phyloP scores from a whole-genome alignment of 2,329 filamentous ascomycete species.

The Pseudogymnoascus sp. region DNA sequence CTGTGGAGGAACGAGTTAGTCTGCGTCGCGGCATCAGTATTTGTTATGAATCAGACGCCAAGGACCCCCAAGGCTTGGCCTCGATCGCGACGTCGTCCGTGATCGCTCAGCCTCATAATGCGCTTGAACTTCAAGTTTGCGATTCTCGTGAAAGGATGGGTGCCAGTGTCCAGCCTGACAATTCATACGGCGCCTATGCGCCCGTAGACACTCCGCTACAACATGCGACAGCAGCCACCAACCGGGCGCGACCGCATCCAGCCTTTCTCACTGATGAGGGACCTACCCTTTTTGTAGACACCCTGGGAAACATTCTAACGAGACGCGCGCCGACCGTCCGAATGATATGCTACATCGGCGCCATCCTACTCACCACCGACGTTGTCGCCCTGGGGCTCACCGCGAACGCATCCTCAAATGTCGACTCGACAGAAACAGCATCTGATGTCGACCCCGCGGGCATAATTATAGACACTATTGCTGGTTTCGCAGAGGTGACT shows the following conservation, averaged over 20 bases:
- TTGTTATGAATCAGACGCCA: not conserved
- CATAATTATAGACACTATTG: not conserved
- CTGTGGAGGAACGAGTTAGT: not conserved
- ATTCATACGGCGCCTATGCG: not conserved
- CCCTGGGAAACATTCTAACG: not conserved
- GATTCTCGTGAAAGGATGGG: not conserved
- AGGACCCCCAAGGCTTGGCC: not conserved
- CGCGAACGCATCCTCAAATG: not conserved
- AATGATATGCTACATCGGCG: slow-evolving; percentile 2
- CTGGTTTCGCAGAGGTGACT: not conserved
- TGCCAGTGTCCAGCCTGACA: not conserved
- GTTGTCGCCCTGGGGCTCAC: not conserved
- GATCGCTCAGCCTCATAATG: not conserved
- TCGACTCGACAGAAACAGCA: not conserved
- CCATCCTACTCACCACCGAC: slow-evolving; percentile 1
- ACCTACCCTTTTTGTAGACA: not conserved
- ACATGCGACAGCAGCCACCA: not conserved
- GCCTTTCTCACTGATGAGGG: not conserved
- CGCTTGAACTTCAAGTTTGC: not conserved
- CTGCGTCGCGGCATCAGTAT: not conserved
- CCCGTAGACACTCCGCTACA: not conserved
- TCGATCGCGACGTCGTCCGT: not conserved
- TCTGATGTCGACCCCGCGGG: not conserved
- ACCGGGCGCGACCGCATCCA: not conserved
- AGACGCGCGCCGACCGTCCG: not conserved